Evolutionary conservation across 1,139 yeast species (phyloP), one percentile per base, ranked within the genome.

Genomic region (Suhomyces yuchorum): DNA sequence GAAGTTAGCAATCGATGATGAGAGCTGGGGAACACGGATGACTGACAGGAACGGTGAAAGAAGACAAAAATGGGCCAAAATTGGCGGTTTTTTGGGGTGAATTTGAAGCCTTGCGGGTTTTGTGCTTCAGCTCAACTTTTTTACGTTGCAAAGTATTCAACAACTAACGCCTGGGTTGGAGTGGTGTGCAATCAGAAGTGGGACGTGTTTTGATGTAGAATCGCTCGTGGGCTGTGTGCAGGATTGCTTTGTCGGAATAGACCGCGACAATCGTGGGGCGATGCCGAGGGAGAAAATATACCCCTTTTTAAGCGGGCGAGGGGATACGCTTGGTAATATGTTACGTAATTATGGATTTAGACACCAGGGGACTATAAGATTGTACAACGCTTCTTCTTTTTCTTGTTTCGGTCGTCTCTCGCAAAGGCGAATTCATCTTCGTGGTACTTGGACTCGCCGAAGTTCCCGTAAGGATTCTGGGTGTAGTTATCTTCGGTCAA

Each of bases 401-500:
- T 63, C 58, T 64, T 68, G 56, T 65, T 63, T 44, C 59, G 55
- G 41, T 67, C 67, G 41, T 68, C 61, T 42, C 74, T 59, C 2
- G 75, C 68, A 51, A 73, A 75, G 44, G 72, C 76, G 59, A 73
- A 73, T 58, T 75, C 79, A 45, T 74, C 77, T 37, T 71, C 70
- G 49, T 70, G 68, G 54, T 71, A 71, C 51, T 60, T 46, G 20
- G 61, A 57, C 22, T 59, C 48, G 1, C 47, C 51, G 45, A 53
- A 55, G 33, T 65, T 59, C n/a, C 72, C 71, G 48, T 71, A 73
- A 9, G 72, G 72, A 48, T 68, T 68, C 23, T 56, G 47, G n/a
- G 56, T 51, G 48, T 60, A 63, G 4, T 54, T 56, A 42, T 72
- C 77, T 51, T 73, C 77, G 2, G 65, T 57, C 53, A 71, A 65